phyloP scores from a whole-genome alignment of 2,329 filamentous ascomycete species.

The Penicillium concentricum region DNA sequence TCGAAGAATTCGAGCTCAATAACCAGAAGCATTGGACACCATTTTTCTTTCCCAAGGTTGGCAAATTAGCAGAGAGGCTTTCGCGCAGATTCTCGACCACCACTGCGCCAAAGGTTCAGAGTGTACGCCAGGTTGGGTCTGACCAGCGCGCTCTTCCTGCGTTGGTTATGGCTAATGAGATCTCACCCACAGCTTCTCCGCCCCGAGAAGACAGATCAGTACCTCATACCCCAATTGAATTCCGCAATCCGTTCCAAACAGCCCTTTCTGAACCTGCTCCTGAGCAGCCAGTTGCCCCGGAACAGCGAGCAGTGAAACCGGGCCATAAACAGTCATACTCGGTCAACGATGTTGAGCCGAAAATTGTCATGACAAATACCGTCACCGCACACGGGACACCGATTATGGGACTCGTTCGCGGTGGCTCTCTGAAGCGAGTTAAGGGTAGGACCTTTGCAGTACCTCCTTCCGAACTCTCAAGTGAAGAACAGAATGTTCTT shows the following conservation, averaged over 20 bases:
- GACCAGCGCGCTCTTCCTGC: conserved; percentile 47
- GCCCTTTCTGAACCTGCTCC: conserved; percentile 5
- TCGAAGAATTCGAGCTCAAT: conserved; percentile 14
- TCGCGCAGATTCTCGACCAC: conserved; percentile 43
- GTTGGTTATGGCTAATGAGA: conserved; percentile 47
- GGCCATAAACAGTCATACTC: conserved; percentile 17
- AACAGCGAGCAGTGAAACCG: conserved; percentile 11
- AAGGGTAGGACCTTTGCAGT: conserved; percentile 34
- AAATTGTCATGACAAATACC: conserved; percentile 20
- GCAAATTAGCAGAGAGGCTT: conserved; percentile 30
- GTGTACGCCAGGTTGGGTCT: conserved; percentile 46
- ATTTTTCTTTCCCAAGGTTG: conserved; percentile 37
- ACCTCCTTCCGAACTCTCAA: conserved; percentile 25
- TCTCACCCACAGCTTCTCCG: conserved; percentile 28
- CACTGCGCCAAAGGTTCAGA: conserved; percentile 34
- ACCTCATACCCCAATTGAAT: conserved; percentile 26
- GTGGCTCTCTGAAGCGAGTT: conserved; percentile 26
- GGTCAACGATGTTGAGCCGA: conserved; percentile 26
- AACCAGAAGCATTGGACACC: conserved; percentile 36
- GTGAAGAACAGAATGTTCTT: conserved; percentile 24
- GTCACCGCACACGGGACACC: conserved; percentile 21
- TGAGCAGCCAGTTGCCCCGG: not conserved
- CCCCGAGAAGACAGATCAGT: conserved; percentile 22
- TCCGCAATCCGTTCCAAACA: conserved; percentile 34
- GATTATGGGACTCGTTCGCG: conserved; percentile 35